Base-by-base conservation (phyloP, 768 basidiomycete genomes). In the Hemileccinum rubropunctum region DNA sequence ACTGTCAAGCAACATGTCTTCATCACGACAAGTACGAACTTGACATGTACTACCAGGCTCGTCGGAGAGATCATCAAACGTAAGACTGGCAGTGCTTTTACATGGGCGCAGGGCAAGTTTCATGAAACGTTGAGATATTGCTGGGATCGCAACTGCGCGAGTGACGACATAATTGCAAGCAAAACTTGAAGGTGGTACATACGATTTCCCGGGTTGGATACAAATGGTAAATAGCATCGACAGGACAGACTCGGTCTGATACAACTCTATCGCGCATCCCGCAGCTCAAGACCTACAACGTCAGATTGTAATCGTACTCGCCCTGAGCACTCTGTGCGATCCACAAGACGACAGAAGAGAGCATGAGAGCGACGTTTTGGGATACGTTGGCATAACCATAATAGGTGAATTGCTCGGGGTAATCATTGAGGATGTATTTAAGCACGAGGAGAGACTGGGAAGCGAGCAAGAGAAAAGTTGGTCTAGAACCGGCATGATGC, bases 371-470 rank as follows among this genome's bases (percentile, higher is more conserved):
- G 13, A 88, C 82, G 62, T 93, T 95, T 75, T 97, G 94, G 10
- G 87, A 86, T n/a, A 98, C 92, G 67, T 93, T 95, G 40, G 93
- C 91, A 54, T 92, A 90, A 18, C 95, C 95, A 66, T 94, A 98
- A 69, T 93, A 95, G 20, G 80, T 79, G 70, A 83, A 94, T 63
- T 84, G 83, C 51, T 88, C 83, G 0, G 79, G 67, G 61, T 88
- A 91, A 26, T 75, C 76, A 6, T 80, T 75, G 33, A 98, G 69
- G 58, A 94, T 66, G 63, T 98, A 98, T 69, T 98, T 98, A 63
- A 98, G 76, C 46, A 98, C 83, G 30, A 95, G 75, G 10, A 97
- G 76, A 13, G 88, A 87, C 95, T 98, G 65, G 2, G 23, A 23
- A 23, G 23, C 23, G 23, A 23, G 6, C 23, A 23, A n/a, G n/a